Conservation (phyloP, 1,139 yeast genomes). For the Candida sojae region DNA sequence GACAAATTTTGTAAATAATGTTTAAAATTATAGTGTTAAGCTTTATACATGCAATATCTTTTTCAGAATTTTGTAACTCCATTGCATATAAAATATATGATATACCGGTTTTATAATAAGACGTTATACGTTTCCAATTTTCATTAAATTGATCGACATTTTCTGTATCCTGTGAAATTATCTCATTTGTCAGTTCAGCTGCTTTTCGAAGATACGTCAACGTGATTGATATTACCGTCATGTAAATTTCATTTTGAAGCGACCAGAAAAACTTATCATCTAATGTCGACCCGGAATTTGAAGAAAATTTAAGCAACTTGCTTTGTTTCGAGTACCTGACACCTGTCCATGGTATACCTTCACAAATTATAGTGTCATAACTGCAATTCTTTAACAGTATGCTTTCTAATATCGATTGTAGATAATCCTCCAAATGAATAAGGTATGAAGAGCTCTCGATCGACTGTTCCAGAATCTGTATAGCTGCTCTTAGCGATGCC, state of each 20-base stretch:
- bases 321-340: slow-evolving; percentile 2
- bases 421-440: slow-evolving; percentile 34
- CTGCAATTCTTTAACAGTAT: slow-evolving; percentile 8
- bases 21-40: slow-evolving; percentile 9
- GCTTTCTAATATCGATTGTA: slow-evolving; percentile 25
- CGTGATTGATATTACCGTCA: slow-evolving; percentile 24
- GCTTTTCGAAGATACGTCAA: slow-evolving; percentile 37
- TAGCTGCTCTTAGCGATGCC: slow-evolving; percentile 19
- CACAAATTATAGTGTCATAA: slow-evolving; percentile 5
- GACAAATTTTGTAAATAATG: slow-evolving; percentile 27
- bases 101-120: slow-evolving; percentile 33
- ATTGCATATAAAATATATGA: slow-evolving; percentile 29
- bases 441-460: slow-evolving; percentile 34
- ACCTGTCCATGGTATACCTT: slow-evolving; percentile 20
- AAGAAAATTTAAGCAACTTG: slow-evolving; percentile 3
- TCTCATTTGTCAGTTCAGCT: slow-evolving; percentile 37
- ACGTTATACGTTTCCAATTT: slow-evolving; percentile 41
- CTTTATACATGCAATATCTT: background rate
- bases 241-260: slow-evolving; percentile 31
- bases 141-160: slow-evolving; percentile 16
- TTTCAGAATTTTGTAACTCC: background rate
- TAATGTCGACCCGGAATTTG: background rate
- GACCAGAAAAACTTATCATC: slow-evolving; percentile 24
- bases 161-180: slow-evolving; percentile 26
- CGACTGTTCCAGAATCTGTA: slow-evolving; percentile 16